Base-by-base conservation (phyloP, 2,329 filamentous ascomycete species). In the Aspergillus fructus region DNA sequence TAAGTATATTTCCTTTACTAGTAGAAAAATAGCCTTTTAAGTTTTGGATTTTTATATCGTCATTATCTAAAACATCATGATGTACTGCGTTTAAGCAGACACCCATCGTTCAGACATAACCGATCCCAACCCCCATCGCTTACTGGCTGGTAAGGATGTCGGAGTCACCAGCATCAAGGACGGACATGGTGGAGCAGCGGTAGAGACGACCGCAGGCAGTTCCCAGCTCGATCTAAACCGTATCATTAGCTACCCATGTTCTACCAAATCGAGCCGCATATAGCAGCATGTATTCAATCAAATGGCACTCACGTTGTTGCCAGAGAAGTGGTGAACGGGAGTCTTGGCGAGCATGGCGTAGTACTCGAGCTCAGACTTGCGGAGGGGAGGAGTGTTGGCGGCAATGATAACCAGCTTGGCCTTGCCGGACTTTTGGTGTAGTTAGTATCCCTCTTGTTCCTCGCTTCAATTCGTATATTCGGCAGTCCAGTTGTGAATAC, bases 121-220 rank as follows among this genome's bases (percentile, higher is more conserved):
- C 59, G 56, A 49, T 50, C 49, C 58, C 46, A 42, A 41, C 53
- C 37, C 51, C 60, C 57, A 62, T 30, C 62, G 52, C 62, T 63
- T 66, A 67, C 65, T 67, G 65, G 64, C 59, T 60, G 58, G 83
- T 88, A 72, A 99, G 86, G 80, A 99, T 99, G 81, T 99, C 94
- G 70, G 91, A 96, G 87, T 97, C 90, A 87, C 93, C 94, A 77
- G 93, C 92, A 81, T 99, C 94, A 68, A 97, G 83, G 76, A 97
- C 89, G 71, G 93, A 89, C 90, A 99, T 96, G 81, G 93, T 96
- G 69, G 91, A 93, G 88, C 91, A 96, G 71, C 92, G 87, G 89
- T 96, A 99, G 77, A 99, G 89, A 85, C 97, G 97, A 85, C 94
- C 94, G 83, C 93, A 97, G 71, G 92, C 93, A 76, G 93, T 97